Base-by-base conservation (phyloP, 805 yeast genomes). In the Isabelozyma gotoi region DNA sequence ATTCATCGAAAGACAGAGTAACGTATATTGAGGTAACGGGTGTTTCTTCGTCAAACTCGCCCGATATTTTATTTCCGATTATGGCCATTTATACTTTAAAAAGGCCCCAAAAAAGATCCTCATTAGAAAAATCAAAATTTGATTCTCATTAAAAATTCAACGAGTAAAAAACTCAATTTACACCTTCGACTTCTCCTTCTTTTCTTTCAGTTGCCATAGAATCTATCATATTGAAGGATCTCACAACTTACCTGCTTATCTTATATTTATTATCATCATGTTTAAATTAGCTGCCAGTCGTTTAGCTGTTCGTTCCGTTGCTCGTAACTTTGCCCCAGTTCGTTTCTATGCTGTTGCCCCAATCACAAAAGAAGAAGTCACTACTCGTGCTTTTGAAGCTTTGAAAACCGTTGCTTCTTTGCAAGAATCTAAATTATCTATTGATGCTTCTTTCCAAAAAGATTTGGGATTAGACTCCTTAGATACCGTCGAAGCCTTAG, bases 401-500 rank as follows among this genome's bases (percentile, higher is more conserved):
- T 83, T 84, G 68, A 77, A 79, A 50, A 68, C 79, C 39, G 76
- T 73, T 44, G 70, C 74, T 37, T 70, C 76, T 40, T 68, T 71
- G 55, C 75, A 71, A 54, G 76, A 71, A 51, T 68, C 75, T 40
- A 68, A 63, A 47, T 60, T 71, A 41, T 43, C 71, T 31, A 63
- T 66, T 54, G 74, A 68, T 21, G 73, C 87, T 7, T 73, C 81
- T 39, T 81, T 84, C 65, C 74, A 77, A 49, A 80, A 77, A 52
- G 96, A 88, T 59, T 78, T 88, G 54, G 92, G 91, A n/a, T 78
- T 88, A 62, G 99, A 92, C 68, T 88, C 96, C 7, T 78, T 92
- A 53, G 99, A 92, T 62, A 86, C 94, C 50, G 96, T 92, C 49
- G 99, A 92, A 74, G 91, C 94, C 43, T 78, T 94, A 57, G 96